A percentile compares a stretch with the other conserved stretches of the same genome.
Evolutionary conservation across 371 early-diverging fungal genomes (phyloP).

Genomic region (Saksenaea vasiformis): DNA sequence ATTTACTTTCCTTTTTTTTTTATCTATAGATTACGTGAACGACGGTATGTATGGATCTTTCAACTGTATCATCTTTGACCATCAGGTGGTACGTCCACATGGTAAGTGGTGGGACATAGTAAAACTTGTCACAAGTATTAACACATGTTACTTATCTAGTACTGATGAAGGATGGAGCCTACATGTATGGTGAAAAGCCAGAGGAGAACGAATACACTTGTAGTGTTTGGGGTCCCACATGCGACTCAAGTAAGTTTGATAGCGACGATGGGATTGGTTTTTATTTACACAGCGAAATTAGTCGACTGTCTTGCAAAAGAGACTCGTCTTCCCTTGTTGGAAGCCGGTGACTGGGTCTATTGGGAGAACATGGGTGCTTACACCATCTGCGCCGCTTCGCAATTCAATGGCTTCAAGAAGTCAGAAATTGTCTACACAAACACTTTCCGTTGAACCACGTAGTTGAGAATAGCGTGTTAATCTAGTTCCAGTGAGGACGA

Average conservation of each 20-base stretch:
- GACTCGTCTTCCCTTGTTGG: conserved; percentile 77
- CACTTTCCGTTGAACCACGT: conserved; percentile 45
- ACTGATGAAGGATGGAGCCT: conserved; percentile 16
- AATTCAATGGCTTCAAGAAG: conserved; percentile 92
- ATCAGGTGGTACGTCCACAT: conserved; percentile 76
- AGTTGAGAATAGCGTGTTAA: neutral
- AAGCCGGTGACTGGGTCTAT: conserved; percentile 95
- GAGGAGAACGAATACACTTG: conserved; percentile 46
- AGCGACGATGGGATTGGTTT: neutral
- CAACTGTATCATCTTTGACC: conserved; percentile 98
- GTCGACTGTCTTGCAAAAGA: conserved; percentile 89
- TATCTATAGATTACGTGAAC: conserved; percentile 84
- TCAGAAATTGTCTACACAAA: conserved; percentile 87
- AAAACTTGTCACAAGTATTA: conserved; percentile 29
- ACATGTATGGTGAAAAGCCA: conserved; percentile 9
- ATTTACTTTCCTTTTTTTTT: neutral
- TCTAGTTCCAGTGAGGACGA: neutral
- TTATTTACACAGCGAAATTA: neutral
- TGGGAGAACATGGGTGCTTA: conserved; percentile 98
- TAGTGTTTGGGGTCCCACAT: conserved; percentile 98
- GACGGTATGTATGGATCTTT: conserved; percentile 98
- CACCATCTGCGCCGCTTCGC: conserved; percentile 84
- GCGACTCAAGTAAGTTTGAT: conserved; percentile 69
- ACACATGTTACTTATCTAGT: conserved; percentile 16
- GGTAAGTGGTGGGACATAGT: conserved; percentile 60